Conservation (phyloP, 208 protist genomes). For the Acanthamoeba culbertsoni region DNA sequence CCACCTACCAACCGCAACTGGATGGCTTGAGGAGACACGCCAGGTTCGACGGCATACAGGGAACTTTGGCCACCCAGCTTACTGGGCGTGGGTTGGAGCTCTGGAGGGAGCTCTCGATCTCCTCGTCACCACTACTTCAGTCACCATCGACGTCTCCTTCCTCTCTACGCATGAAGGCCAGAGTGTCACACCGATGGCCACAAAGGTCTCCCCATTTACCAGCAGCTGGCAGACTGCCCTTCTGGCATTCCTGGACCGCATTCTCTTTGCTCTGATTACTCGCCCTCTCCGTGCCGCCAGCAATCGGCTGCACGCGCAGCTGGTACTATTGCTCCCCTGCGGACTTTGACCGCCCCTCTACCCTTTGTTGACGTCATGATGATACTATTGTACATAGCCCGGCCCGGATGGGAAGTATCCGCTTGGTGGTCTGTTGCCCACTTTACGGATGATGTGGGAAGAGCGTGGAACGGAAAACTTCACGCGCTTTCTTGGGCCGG, state of each 20-base stretch:
- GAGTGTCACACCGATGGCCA: not conserved
- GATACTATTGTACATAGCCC: not conserved
- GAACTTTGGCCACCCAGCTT: not conserved
- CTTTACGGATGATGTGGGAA: not conserved
- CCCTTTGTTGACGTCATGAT: not conserved
- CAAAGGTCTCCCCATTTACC: not conserved
- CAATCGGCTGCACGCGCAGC: not conserved
- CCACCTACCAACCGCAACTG: not conserved
- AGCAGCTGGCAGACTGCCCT: not conserved
- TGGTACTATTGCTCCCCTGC: not conserved
- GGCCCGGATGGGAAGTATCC: not conserved
- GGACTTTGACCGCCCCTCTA: not conserved
- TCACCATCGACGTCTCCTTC: not conserved
- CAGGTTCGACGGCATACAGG: not conserved
- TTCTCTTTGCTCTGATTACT: not conserved
- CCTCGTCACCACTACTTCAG: not conserved
- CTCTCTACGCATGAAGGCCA: not conserved
- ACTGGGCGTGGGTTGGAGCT: not conserved
- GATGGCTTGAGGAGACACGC: not conserved
- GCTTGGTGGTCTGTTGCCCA: not conserved
- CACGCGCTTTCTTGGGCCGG: not conserved
- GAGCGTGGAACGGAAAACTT: not conserved
- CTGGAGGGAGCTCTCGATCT: not conserved
- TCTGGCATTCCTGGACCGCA: not conserved
- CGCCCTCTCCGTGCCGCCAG: not conserved